Base-by-base conservation (phyloP, 805 yeast genomes). In the Lachancea lanzarotensis region DNA sequence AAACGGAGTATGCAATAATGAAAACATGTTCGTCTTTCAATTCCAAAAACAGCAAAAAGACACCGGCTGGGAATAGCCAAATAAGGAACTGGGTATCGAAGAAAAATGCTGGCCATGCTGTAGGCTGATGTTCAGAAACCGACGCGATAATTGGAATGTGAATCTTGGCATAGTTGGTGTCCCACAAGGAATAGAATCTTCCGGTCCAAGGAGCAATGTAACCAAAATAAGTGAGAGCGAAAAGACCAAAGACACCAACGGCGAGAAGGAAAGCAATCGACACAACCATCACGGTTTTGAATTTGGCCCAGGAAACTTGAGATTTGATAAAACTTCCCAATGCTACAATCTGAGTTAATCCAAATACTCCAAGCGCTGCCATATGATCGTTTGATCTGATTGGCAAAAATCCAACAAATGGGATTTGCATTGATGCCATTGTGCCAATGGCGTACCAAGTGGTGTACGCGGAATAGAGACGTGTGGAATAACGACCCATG, bases 191-290 rank as follows among this genome's bases (percentile, higher is more conserved):
- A 70, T 93, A 93, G 73, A 93, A 95, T 69, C 99, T 84, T 54
- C 99, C 99, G 10, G 97, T 89, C 98, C 99, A 93, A 45, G 99
- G 99, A 31, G 98, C 97, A 66, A 95, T 93, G 65, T 84, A 80
- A 3, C 97, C 98, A 43, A 88, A 72, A 49, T 85, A 84, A 15
- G 99, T 93, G 55, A 95, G 81, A 15, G 76, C 78, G 38, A 87
- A 76, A 45, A 93, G 72, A 17, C 83, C 95, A 12, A 72, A 71
- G 35, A 87, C 59, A 46, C 96, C 96, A 26, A 84, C 52, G 13
- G 68, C 60, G 26, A 81, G 70, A 45, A 89, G 72, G 17, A 78
- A 57, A 2, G 67, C 63, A 43, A 84, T 66, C 13, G 88, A 78
- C 17, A 82, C 77, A 18, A 76, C 57, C 69, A 84, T 72, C 38